Evolutionary conservation across 306 rosid genomes (phyloP), one percentile per base, ranked within the genome.

Genomic region (Cucumis hystrix): DNA sequence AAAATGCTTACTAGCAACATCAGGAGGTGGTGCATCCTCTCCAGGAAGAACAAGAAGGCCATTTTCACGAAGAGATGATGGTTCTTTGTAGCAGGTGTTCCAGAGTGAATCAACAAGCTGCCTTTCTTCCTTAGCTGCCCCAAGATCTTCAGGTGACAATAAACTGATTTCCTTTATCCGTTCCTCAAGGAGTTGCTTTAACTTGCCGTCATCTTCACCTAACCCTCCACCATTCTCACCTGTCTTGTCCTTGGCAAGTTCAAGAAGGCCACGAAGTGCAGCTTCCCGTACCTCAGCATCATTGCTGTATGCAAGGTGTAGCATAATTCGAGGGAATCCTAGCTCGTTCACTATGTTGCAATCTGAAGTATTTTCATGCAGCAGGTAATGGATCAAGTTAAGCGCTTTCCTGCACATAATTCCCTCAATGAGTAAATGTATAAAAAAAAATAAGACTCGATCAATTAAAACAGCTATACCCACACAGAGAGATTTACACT

Each of bases 21-120:
- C 97, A 8, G 98, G 97, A 13, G 96, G 88, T 1, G 85, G 86
- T 1, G 85, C 87, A 54, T 92, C 97, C 82, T 95, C 99, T 28
- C 89, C 95, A 0, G 97, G 95, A 72, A 92, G 93, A 45, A 87
- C 85, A 70, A 89, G 90, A 81, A 92, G 95, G 71, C 99, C 97
- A 79, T 89, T 92, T 86, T 88, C 92, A 21, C 77, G 73, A 39
- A 95, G 88, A 0, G 88, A 84, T 58, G 96, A 95, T 0, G 96
- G 92, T 73, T 90, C 90, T 0, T 89, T 78, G 77, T 70, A 95
- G 89, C 82, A 86, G 57, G 87, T 78, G 37, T 74, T 85, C 99
- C 99, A 95, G 12, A 92, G 87, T 20, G 93, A 84, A 55, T 95
- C 97, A 49, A 95, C 90, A 59, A 95, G 97, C 3, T 78, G 92